Base-by-base conservation (phyloP, 805 yeast species). In the Wickerhamiella sergipiensis region DNA sequence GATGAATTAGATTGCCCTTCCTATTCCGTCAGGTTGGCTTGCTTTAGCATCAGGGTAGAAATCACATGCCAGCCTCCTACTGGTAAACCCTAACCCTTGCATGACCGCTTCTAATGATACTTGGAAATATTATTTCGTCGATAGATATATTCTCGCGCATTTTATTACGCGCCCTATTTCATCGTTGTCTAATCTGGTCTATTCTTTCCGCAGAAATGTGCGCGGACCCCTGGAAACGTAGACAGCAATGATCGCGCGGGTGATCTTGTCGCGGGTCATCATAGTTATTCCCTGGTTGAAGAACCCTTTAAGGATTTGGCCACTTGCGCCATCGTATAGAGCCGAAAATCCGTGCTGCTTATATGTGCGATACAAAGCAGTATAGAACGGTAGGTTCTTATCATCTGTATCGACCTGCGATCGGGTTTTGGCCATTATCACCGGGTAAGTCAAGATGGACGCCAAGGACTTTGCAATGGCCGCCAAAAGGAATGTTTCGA, bases 391-490 rank as follows among this genome's bases (percentile, higher is more conserved):
- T n/a, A 39, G 56, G 50, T 33, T 47, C 55, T 22, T 55, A 53
- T 21, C 40, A 58, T 65, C 55, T 21, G 43, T 15, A 52, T 69
- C 64, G 50, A 70, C 72, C 61, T 87, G 96, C 45, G 84, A 66
- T 56, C 92, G 73, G 1, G 95, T 77, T 58, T 83, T 75, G 2
- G 85, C 65, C 47, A 86, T 77, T 61, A 87, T 95, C 26, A 82
- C 69, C 0, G 96, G 96, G 61, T 88, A 88, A 57, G 86, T 77
- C 1, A 78, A 61, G 6, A 79, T 57, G 52, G 84, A 78, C 18
- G 94, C 78, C 2, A 79, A 58, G 60, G 82, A 74, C 60, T 86
- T 87, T 17, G 92, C 78, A 1, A 71, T 50, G 0, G 87, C 80
- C 19, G 92, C 81, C 3, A 84, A 71, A n/a, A 74, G 68, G 12